Evolutionary conservation across 306 rosid genomes (phyloP).

Genomic region (Cucurbita moschata): DNA sequence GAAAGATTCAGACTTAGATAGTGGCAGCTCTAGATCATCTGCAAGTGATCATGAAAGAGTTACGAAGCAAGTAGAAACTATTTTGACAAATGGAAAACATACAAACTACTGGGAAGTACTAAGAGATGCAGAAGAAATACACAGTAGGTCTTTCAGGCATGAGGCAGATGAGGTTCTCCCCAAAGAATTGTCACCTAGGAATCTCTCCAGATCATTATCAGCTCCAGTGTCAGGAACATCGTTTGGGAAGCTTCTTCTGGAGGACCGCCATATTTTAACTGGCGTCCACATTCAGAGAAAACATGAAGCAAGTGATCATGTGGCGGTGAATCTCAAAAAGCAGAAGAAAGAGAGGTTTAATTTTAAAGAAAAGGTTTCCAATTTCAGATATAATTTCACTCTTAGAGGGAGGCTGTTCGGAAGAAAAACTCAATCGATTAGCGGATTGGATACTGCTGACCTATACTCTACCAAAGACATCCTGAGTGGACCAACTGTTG

Average conservation of each 20-base stretch:
- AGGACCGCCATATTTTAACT: constrained; percentile 74
- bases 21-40: constrained; percentile 30
- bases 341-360: constrained; percentile 65
- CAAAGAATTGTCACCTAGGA: constrained; percentile 63
- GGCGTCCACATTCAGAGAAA: constrained; percentile 84
- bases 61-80: constrained; percentile 19
- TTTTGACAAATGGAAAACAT: constrained; percentile 16
- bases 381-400: constrained; percentile 48
- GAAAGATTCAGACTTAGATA: constrained; percentile 30
- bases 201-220: constrained; percentile 77
- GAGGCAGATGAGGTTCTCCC: constrained; percentile 34
- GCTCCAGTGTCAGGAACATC: constrained; percentile 96
- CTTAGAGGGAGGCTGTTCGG: constrained; percentile 74
- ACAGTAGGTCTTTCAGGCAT: constrained; percentile 73
- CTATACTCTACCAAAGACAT: constrained; percentile 37
- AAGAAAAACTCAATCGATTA: constrained; percentile 44
- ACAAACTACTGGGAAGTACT: constrained; percentile 27
- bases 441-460: constrained; percentile 35
- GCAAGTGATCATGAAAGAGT: constrained; percentile 28
- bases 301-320: constrained; percentile 63
- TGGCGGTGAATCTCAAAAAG: constrained; percentile 28
- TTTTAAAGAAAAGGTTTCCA: constrained; percentile 78
- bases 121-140: constrained; percentile 33
- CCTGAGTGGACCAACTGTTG: constrained; percentile 82
- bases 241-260: constrained; percentile 97